phyloP scores from a whole-genome alignment of 495 filamentous ascomycete genomes.

The Penicillium malachiteum region DNA sequence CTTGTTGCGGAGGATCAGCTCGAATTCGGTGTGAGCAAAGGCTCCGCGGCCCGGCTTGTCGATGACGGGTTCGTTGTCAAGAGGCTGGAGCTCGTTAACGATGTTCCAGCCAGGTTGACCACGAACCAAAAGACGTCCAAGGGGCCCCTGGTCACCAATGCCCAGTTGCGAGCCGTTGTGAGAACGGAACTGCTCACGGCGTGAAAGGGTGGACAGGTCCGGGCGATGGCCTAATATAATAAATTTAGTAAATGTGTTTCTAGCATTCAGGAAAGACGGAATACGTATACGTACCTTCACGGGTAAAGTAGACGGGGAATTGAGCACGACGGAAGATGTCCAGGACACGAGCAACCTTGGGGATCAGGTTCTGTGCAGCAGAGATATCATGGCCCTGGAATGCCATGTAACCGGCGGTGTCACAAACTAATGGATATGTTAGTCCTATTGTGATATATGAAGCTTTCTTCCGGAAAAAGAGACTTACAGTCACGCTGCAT shows the following conservation, averaged over 20 bases:
- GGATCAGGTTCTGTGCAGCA: constrained; percentile 53
- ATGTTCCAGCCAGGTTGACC: constrained; percentile 64
- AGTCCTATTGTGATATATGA: not conserved
- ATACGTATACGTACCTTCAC: constrained; percentile 48
- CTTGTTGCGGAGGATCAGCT: constrained; percentile 56
- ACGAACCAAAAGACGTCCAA: constrained; percentile 63
- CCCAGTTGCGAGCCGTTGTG: constrained; percentile 48
- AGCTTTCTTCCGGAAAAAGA: not conserved
- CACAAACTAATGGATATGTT: constrained; percentile 48
- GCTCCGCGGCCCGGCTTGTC: constrained; percentile 70
- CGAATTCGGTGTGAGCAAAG: constrained; percentile 65
- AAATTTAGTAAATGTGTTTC: constrained; percentile 14
- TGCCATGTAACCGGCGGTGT: constrained; percentile 56
- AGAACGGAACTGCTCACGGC: constrained; percentile 55
- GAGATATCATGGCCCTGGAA: constrained; percentile 59
- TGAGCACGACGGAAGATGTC: constrained; percentile 55
- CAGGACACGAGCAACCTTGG: constrained; percentile 53
- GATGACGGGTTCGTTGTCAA: constrained; percentile 58
- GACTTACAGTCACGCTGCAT: constrained; percentile 67
- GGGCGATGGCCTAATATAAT: constrained; percentile 55
- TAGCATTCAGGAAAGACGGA: not conserved
- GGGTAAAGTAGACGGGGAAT: constrained; percentile 66
- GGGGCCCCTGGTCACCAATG: constrained; percentile 39
- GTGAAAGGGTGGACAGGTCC: constrained; percentile 58
- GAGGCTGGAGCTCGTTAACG: constrained; percentile 57